Evolutionary conservation across 352 stramenopile species (phyloP).

Genomic region (Pythium biforme): DNA sequence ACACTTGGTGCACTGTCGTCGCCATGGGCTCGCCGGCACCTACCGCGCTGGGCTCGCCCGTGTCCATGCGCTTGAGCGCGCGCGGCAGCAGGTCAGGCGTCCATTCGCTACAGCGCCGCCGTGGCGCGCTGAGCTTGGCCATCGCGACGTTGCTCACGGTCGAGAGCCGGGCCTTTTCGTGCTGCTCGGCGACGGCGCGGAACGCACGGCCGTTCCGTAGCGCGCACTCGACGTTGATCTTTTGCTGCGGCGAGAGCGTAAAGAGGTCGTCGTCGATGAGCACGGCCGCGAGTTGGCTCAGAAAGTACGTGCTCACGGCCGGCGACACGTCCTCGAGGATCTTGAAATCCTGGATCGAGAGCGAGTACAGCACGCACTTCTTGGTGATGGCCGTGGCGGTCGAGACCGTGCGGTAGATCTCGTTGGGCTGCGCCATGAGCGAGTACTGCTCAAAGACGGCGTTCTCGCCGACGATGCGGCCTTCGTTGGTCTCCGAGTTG

Average conservation of each 20-base stretch:
- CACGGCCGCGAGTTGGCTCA: slow-evolving; percentile 73
- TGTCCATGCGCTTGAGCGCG: slow-evolving; percentile 54
- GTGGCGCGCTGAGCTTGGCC: slow-evolving; percentile 56
- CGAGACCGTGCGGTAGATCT: slow-evolving; percentile 76
- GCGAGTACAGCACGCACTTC: slow-evolving; percentile 79
- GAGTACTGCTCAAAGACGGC: slow-evolving; percentile 84
- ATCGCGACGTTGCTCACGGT: slow-evolving; percentile 62
- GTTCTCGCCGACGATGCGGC: slow-evolving; percentile 64
- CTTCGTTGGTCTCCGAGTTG: slow-evolving; percentile 58
- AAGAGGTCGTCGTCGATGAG: slow-evolving; percentile 71
- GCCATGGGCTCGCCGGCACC: neutral
- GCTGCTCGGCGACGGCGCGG: slow-evolving; percentile 58
- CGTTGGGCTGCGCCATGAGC: slow-evolving; percentile 60
- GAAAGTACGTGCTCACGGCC: slow-evolving; percentile 76
- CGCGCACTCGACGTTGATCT: slow-evolving; percentile 48
- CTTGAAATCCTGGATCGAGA: slow-evolving; percentile 79
- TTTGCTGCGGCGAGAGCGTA: slow-evolving; percentile 47
- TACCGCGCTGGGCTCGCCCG: neutral
- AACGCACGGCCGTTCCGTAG: slow-evolving; percentile 59
- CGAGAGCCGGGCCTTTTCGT: slow-evolving; percentile 47
- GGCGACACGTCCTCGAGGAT: slow-evolving; percentile 63
- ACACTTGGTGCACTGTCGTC: neutral
- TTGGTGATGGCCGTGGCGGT: slow-evolving; percentile 64
- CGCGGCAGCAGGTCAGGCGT: slow-evolving; percentile 63
- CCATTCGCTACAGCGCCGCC: slow-evolving; percentile 68